phyloP scores from a whole-genome alignment of 2,329 filamentous ascomycete genomes.

The Macrophomina pseudophaseolina region DNA sequence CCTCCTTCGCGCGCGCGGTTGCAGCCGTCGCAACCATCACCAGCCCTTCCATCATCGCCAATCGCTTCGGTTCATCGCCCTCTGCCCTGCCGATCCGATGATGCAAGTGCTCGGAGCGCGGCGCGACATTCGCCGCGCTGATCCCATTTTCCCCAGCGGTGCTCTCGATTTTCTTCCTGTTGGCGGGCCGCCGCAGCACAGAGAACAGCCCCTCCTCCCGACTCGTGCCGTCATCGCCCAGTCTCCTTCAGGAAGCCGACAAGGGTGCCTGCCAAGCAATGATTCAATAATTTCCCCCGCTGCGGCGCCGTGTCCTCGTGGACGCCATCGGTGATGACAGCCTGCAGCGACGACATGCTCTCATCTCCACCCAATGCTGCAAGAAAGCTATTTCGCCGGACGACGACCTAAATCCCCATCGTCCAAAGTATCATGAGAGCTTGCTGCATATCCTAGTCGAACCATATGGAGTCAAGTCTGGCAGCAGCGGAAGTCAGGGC shows the following conservation, averaged over 20 bases:
- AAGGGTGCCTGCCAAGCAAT: background rate
- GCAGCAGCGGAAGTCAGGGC: too few relatives aligned
- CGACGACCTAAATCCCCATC: too few relatives aligned
- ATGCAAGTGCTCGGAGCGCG: background rate
- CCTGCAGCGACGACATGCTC: background rate
- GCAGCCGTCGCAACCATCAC: background rate
- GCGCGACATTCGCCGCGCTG: conserved; percentile 3
- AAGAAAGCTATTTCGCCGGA: too few relatives aligned
- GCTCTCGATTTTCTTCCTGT: background rate
- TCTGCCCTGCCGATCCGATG: conserved; percentile 1
- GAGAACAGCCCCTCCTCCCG: background rate
- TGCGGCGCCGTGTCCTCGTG: background rate
- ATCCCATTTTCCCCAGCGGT: conserved; percentile 9
- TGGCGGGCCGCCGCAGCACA: too few relatives aligned
- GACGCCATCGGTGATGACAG: background rate
- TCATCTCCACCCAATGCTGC: background rate
- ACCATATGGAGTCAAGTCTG: too few relatives aligned
- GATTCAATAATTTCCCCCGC: conserved; percentile 3
- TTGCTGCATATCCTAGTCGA: too few relatives aligned
- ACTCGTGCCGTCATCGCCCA: background rate
- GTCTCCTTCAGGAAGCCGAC: background rate
- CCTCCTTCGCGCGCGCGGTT: background rate
- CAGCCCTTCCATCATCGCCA: background rate
- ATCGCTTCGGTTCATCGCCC: too few relatives aligned
- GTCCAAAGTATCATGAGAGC: too few relatives aligned